Conservation (phyloP, 1,284 basidiomycete species). For the Malassezia slooffiae region DNA sequence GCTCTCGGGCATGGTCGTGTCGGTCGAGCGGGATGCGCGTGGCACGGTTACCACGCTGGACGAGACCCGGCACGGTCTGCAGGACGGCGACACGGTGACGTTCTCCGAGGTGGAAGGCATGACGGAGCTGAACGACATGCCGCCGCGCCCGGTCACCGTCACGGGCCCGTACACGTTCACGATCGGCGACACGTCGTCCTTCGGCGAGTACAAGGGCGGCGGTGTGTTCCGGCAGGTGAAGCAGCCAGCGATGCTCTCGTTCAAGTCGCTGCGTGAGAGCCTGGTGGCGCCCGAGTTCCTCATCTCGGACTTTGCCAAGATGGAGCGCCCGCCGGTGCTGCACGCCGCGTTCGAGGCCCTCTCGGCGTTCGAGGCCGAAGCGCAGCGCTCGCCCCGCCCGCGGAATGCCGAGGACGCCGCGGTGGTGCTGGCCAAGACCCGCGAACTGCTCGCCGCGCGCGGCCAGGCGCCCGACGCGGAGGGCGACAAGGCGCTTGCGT, state of each 20-base stretch:
- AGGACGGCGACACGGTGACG: slow-evolving; percentile 95
- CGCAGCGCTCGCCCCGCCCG: slow-evolving; percentile 67
- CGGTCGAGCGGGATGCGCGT: slow-evolving; percentile 55
- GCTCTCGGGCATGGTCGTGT: slow-evolving; percentile 86
- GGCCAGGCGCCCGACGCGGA: slow-evolving; percentile 53
- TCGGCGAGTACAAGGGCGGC: slow-evolving; percentile 68
- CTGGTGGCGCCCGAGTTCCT: slow-evolving; percentile 73
- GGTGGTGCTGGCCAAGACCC: slow-evolving; percentile 61
- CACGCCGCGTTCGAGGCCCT: slow-evolving; percentile 94
- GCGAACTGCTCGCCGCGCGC: slow-evolving; percentile 56
- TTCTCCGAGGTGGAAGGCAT: slow-evolving; percentile 97
- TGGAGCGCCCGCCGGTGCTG: slow-evolving; percentile 77
- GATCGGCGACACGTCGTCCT: slow-evolving; percentile 44
- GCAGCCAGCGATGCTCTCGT: slow-evolving; percentile 81
- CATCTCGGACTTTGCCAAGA: slow-evolving; percentile 96
- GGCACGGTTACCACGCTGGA: slow-evolving; percentile 91
- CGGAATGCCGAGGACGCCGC: slow-evolving; percentile 73
- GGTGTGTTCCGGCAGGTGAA: slow-evolving; percentile 98
- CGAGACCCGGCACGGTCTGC: slow-evolving; percentile 90
- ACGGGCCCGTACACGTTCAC: slow-evolving; percentile 56
- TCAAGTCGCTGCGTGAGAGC: slow-evolving; percentile 81
- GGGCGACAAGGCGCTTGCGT: slow-evolving; percentile 56
- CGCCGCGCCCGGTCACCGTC: slow-evolving; percentile 80
- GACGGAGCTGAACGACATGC: slow-evolving; percentile 76
- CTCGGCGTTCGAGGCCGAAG: slow-evolving; percentile 62